Conservation (phyloP, 2,329 filamentous ascomycete genomes). For the Fusarium sterilihyphosum region DNA sequence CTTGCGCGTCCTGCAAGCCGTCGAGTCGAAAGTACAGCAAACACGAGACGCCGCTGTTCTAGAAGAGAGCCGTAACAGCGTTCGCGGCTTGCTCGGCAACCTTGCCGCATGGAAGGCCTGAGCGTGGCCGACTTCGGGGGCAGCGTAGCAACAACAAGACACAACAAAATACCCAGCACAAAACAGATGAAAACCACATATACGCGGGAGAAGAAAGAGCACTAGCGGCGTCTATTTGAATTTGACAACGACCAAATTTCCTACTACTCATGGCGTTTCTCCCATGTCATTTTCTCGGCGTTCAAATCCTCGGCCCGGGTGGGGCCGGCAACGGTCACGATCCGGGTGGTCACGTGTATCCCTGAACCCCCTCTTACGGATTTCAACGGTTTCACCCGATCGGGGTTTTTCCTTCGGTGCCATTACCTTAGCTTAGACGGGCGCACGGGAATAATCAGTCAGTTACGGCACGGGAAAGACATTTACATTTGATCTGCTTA, state of each 20-base stretch:
- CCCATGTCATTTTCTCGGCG: constrained; percentile 23
- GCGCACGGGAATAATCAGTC: not conserved
- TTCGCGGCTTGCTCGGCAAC: constrained; percentile 22
- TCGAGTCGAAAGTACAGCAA: constrained; percentile 19
- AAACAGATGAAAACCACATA: not conserved
- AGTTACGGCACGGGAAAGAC: not conserved
- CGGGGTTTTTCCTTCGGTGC: not conserved
- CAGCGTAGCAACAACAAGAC: constrained; percentile 5
- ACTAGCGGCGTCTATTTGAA: not conserved
- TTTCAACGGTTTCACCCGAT: constrained; percentile 24
- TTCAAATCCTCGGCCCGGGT: constrained; percentile 26
- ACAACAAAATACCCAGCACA: constrained; percentile 1
- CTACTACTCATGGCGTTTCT: constrained; percentile 22
- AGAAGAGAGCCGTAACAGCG: constrained; percentile 28
- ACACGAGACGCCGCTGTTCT: constrained; percentile 17
- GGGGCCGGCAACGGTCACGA: constrained; percentile 29
- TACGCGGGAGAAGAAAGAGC: not conserved
- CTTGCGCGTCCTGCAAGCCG: constrained; percentile 30
- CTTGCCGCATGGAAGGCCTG: constrained; percentile 34
- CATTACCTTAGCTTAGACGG: not conserved
- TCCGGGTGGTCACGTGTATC: constrained; percentile 33
- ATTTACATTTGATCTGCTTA: constrained; percentile 20
- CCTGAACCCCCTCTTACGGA: not conserved
- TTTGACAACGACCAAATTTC: not conserved
- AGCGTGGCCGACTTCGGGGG: constrained; percentile 34